Base-by-base conservation (phyloP, 192 early-diverging fungal species). In the Linnemannia elongata region DNA sequence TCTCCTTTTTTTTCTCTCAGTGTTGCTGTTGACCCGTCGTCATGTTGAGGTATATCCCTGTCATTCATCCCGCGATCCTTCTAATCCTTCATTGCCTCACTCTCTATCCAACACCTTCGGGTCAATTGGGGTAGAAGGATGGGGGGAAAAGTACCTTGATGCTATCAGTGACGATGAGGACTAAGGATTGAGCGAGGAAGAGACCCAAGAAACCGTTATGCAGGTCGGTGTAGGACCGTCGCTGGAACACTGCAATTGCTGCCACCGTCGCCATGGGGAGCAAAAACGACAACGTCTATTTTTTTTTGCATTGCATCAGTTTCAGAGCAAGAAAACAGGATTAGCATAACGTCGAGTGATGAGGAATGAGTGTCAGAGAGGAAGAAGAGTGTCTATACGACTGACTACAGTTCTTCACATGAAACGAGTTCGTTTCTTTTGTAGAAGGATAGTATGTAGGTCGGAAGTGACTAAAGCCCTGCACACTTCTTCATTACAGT, bases 141-240 rank as follows among this genome's bases (percentile, higher is more conserved):
- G 10, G 9, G 4, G 9, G 3, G 20, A 9, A 27, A 27, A 18
- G 57, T 85, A 91, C 89, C 83, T 93, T 93, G 60, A 93, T 75
- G 15, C 89, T 76, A 24, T 91, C 87, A 9, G 92, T 93, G 49
- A 93, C 88, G 74, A 90, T 88, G 12, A 91, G 75, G 2, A 89
- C 90, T 66, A 91, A 71, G 6, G 88, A 45, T 30, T 90, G 87
- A 4, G 89, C 73, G 10, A 92, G 81, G 17, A 85, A 79, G 20
- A 93, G 82, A 0, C 92, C 91, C 86, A 88, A 60, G 63, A 78
- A 74, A 52, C 78, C 81, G 76, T 89, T 83, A 52, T 89, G 89
- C 35, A 80, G 72, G 74, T 89, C 89, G 15, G 81, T 79, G 42
- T 89, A 80, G 30, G 81, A 91, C 47, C 75, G 82, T 45, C 79